Evolutionary conservation across 805 yeast species (phyloP).

Genomic region (Sugiyamaella marilandica): DNA sequence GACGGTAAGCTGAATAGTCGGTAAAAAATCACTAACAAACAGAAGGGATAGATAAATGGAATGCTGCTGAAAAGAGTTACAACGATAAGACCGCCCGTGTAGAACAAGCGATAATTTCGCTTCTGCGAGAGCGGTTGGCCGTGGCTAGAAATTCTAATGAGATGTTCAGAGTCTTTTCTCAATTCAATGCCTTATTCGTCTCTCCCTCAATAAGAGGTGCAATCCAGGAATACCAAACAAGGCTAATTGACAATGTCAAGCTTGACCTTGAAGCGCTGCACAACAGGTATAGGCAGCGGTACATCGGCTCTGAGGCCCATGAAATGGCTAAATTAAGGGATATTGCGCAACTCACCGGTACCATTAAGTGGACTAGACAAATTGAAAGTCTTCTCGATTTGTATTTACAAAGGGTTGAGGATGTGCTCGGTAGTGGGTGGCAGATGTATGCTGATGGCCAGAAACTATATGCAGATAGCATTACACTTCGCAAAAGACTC

Average conservation of each 20-base stretch:
- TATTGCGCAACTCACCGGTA: slow-evolving; percentile 44
- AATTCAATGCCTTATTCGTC: slow-evolving; percentile 44
- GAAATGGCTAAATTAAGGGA: slow-evolving; percentile 40
- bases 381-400: slow-evolving; percentile 41
- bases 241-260: slow-evolving; percentile 46
- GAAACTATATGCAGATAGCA: slow-evolving; percentile 49
- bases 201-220: slow-evolving; percentile 56
- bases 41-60: slow-evolving; percentile 37
- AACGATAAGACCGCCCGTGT: slow-evolving; percentile 40
- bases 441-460: slow-evolving; percentile 59
- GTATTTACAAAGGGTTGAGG: slow-evolving; percentile 43
- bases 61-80: slow-evolving; percentile 39
- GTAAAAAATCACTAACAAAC: too few species aligned
- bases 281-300: slow-evolving; percentile 35
- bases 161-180: slow-evolving; percentile 48
- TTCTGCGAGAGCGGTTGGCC: slow-evolving; percentile 39
- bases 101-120: slow-evolving; percentile 43
- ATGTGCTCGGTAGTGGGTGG: slow-evolving; percentile 61
- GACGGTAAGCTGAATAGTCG: slow-evolving; percentile 13
- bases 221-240: slow-evolving; percentile 54
- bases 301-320: slow-evolving; percentile 29
- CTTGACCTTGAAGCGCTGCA: slow-evolving; percentile 44
- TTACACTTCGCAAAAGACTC: slow-evolving; percentile 42
- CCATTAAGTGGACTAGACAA: slow-evolving; percentile 51
- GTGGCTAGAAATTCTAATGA: slow-evolving; percentile 42